A percentile compares a stretch with the other conserved stretches of the same genome.
Evolutionary conservation across 2,329 filamentous ascomycete species (phyloP).

Genomic region (Curvularia sp.): DNA sequence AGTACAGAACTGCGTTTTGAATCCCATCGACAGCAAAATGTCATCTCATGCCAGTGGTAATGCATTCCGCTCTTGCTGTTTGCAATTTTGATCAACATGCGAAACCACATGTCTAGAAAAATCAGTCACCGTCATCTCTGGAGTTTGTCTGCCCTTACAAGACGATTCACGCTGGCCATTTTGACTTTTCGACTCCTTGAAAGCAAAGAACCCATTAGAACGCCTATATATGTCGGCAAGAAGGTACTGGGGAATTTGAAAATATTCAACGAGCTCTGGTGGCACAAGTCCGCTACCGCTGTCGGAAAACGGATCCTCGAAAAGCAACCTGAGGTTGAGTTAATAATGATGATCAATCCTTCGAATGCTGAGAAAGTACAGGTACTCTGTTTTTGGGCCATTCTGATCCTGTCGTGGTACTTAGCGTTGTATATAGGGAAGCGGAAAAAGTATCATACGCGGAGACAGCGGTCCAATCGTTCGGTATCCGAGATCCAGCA

Average conservation of each 20-base stretch:
- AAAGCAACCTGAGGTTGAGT: background rate
- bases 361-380: background rate
- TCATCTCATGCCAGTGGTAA: slow-evolving; percentile 32
- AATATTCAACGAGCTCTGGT: slow-evolving; percentile 18
- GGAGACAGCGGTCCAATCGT: background rate
- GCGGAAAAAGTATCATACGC: background rate
- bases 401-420: background rate
- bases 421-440: background rate
- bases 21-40: slow-evolving; percentile 24
- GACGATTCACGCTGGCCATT: slow-evolving; percentile 12
- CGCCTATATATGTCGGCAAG: slow-evolving; percentile 20
- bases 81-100: slow-evolving; percentile 21
- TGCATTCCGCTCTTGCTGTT: background rate
- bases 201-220: slow-evolving; percentile 29
- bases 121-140: background rate
- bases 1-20: slow-evolving; percentile 7
- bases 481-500: background rate
- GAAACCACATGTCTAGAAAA: slow-evolving; percentile 23
- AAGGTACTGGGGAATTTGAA: slow-evolving; percentile 19
- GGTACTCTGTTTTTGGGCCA: background rate
- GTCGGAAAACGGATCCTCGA: background rate
- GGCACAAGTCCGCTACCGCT: slow-evolving; percentile 16
- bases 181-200: slow-evolving; percentile 4
- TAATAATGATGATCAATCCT: background rate
- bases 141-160: slow-evolving; percentile 2